Evolutionary conservation across 2,329 filamentous ascomycete genomes (phyloP).

Genomic region (Cladosporium sphaerospermum): DNA sequence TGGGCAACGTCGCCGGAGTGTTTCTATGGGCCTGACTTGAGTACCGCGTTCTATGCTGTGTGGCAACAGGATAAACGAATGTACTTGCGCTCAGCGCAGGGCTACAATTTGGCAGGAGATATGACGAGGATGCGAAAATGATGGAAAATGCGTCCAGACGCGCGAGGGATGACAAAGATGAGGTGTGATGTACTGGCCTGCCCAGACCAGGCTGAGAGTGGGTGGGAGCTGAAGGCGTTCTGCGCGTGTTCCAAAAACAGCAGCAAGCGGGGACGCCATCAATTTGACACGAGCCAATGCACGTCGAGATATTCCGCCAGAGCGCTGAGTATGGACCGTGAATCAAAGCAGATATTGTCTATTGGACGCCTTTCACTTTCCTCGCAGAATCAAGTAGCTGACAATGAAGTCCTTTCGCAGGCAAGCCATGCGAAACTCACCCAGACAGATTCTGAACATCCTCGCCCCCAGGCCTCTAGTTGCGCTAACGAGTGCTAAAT

Average conservation of each 20-base stretch:
- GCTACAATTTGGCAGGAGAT: not conserved
- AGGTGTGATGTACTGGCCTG: not conserved
- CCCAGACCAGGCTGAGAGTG: too few relatives aligned
- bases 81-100: conserved; percentile 14
- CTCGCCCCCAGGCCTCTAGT: too few relatives aligned
- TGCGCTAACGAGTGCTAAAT: too few relatives aligned
- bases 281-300: too few relatives aligned
- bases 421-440: too few relatives aligned
- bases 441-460: too few relatives aligned
- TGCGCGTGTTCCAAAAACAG: not conserved
- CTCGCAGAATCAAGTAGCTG: too few relatives aligned
- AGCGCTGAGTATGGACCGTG: too few relatives aligned
- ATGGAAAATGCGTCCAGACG: not conserved
- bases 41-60: not conserved
- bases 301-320: too few relatives aligned
- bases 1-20: not conserved
- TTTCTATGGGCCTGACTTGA: not conserved
- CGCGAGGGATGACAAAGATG: not conserved
- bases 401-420: too few relatives aligned
- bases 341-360: too few relatives aligned
- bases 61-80: conserved; percentile 2
- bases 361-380: too few relatives aligned
- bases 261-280: not conserved
- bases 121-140: not conserved
- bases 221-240: not conserved